Conservation (phyloP, 257 asterid species). For the Datura wrightii region DNA sequence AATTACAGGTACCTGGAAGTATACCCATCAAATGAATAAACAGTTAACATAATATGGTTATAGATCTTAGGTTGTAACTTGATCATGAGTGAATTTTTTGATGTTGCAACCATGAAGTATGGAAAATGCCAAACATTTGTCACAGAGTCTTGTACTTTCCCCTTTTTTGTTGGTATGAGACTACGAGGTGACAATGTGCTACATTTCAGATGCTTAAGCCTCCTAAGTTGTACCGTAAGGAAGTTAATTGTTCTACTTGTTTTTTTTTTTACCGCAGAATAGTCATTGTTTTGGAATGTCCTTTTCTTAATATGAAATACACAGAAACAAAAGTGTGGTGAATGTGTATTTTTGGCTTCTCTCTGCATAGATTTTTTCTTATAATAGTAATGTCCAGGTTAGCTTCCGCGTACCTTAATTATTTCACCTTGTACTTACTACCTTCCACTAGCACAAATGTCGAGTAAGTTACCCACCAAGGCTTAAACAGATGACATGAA, state of each 20-base stretch:
- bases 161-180: background rate
- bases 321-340: background rate
- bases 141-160: background rate
- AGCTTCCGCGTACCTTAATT: background rate
- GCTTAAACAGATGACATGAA: background rate
- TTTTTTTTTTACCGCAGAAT: background rate
- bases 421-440: background rate
- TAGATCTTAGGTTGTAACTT: too few relatives aligned
- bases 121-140: too few relatives aligned
- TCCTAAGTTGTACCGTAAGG: background rate
- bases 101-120: too few relatives aligned
- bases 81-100: too few relatives aligned
- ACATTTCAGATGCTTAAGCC: background rate
- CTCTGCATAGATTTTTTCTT: background rate
- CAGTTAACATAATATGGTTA: too few relatives aligned
- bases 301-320: background rate
- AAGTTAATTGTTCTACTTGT: background rate
- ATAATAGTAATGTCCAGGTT: background rate
- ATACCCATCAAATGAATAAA: too few relatives aligned
- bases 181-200: background rate
- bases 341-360: background rate
- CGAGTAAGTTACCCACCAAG: background rate
- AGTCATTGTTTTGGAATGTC: background rate
- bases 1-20: too few relatives aligned
- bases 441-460: background rate